Evolutionary conservation across 371 early-diverging fungal genomes (phyloP).

Genomic region (Mortierella sp.): DNA sequence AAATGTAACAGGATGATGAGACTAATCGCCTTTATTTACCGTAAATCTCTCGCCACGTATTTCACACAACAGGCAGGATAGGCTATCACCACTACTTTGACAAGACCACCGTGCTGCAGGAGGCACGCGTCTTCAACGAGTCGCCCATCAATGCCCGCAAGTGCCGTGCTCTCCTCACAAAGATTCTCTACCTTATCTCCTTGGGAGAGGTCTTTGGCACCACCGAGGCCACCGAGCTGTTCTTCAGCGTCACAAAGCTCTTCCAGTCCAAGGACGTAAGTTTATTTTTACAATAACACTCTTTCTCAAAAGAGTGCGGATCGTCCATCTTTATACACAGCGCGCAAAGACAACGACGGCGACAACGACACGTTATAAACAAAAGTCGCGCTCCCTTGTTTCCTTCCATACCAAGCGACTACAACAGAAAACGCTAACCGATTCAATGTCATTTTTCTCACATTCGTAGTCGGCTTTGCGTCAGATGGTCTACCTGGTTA

Average conservation of each 20-base stretch:
- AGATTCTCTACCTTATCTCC: constrained; percentile 94
- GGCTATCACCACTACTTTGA: constrained; percentile 73
- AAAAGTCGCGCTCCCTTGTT: constrained; percentile 5
- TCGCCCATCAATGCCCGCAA: constrained; percentile 96
- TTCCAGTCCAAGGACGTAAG: constrained; percentile 97
- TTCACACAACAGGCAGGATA: constrained; percentile 44
- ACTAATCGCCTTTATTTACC: neutral
- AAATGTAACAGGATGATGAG: constrained; percentile 1
- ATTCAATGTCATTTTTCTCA: neutral
- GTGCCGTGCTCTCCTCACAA: constrained; percentile 93
- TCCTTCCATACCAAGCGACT: neutral
- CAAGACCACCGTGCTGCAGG: constrained; percentile 95
- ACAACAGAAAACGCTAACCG: neutral
- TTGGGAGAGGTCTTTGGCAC: constrained; percentile 91
- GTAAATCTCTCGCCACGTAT: neutral
- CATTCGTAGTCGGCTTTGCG: constrained; percentile 83
- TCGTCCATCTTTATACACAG: neutral
- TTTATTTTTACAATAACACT: neutral
- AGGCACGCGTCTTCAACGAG: constrained; percentile 97
- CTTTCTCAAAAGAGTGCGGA: too few species aligned
- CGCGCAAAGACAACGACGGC: neutral
- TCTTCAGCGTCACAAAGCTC: constrained; percentile 97
- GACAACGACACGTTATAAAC: neutral
- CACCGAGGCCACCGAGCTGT: constrained; percentile 96
- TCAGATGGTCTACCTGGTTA: constrained; percentile 97